Base-by-base conservation (phyloP, 228 moss, liverwort and hornwort species). In the Sphagnum magellanicum region DNA sequence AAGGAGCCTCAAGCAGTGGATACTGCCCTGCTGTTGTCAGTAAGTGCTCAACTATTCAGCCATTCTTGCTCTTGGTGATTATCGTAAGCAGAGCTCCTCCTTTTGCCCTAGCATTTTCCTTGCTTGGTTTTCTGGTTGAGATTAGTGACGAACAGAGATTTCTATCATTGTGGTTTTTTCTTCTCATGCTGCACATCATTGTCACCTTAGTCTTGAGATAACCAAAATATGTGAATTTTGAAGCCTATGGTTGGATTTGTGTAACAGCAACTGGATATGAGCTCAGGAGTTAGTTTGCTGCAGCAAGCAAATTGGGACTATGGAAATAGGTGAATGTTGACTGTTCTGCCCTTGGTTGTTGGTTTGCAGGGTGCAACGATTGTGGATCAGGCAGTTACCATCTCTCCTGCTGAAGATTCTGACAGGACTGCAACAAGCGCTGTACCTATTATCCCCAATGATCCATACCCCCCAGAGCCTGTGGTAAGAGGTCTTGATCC, bases 371-470 rank as follows among this genome's bases (percentile, higher is more conserved):
- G 96, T 87, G 96, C 96, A 16, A 96, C 91, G n/a, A 91, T 96
- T 76, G 96, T 96, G 66, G 96, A 93, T 80, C 87, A 96, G 74
- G 73, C 96, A 48, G 96, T 96, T 72, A 96, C 76, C 59, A 96
- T 96, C 51, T 84, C 91, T 68, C 89, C 84, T 13, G 90, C 88
- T 60, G 89, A 88, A 71, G 96, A 92, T 50, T 91, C 89, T 55
- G 88, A 91, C 61, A 70, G 79, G 60, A 77, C 81, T 66, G 82
- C 79, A 73, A 82, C 77, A 73, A 75, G 71, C 52, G 75, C 73
- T 14, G 82, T 32, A 32, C 32, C 82, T 63, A 70, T 79, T 50
- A 71, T 79, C 47, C 76, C 85, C 63, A 57, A 77, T 53, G 85
- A 86, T 8, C 52, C 72, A 16, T 67, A 69, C 60, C 60, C 81